These are phyloP conservation scores for Solanum medicagineum DNA, from an alignment of 257 asterid genomes.

Conservation along the genomic window DNA sequence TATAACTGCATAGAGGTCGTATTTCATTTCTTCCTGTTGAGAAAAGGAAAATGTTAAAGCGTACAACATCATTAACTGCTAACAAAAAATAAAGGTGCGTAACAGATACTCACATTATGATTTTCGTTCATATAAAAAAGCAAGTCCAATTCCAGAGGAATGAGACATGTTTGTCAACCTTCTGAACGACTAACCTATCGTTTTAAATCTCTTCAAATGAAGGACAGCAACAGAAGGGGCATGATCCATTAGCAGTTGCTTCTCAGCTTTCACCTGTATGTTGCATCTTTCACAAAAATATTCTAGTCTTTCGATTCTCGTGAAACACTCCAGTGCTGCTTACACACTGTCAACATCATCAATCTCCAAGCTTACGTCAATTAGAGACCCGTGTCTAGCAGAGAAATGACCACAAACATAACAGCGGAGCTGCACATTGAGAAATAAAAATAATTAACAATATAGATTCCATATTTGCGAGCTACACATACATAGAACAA, in stretches of 20 bases:
- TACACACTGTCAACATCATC: constrained; percentile 38
- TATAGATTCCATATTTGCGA: not conserved
- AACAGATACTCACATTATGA: constrained; percentile 27
- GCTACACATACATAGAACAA: not conserved
- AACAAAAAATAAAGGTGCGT: not conserved
- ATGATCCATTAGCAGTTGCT: constrained; percentile 57
- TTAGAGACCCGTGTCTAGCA: constrained; percentile 53
- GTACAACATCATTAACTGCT: not conserved
- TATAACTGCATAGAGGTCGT: constrained; percentile 59
- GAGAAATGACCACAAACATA: constrained; percentile 69
- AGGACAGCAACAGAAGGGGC: constrained; percentile 59
- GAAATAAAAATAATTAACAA: not conserved
- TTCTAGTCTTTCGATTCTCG: constrained; percentile 65
- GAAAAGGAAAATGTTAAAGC: not conserved
- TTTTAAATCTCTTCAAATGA: constrained; percentile 80
- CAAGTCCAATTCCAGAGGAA: constrained; percentile 64
- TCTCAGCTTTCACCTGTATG: constrained; percentile 60
- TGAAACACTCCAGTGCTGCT: constrained; percentile 65
- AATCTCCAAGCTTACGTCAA: constrained; percentile 86
- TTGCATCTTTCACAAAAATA: constrained; percentile 67
- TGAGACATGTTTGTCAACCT: constrained; percentile 57
- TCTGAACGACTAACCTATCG: constrained; percentile 47
- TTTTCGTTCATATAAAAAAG: constrained; percentile 28
- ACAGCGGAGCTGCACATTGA: constrained; percentile 51
- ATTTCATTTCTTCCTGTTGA: constrained; percentile 51